Base-by-base conservation (phyloP, 164 flowering plant genomes). In the Annona squamosa region DNA sequence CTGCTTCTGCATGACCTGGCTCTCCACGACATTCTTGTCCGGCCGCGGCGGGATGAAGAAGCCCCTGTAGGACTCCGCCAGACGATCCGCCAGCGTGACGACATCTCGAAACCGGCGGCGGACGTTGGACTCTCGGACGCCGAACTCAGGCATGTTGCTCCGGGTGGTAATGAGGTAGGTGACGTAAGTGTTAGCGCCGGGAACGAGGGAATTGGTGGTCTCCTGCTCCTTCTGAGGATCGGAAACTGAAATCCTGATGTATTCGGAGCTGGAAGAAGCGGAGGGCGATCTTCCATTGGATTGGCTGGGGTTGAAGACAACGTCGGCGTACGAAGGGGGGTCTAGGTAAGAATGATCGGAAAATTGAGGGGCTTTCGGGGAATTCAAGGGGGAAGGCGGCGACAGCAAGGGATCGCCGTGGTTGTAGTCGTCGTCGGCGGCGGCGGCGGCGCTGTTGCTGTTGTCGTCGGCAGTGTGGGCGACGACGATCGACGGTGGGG, bases 1-100 rank as follows among this genome's bases (percentile, higher is more conserved):
- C 79, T 90, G 97, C 81, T 91, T 96, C 75, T 96, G 95, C 99
- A 96, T 96, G 65, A 96, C 95, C 77, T 93, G 98, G 72, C 97
- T 85, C 87, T 96, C 99, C 72, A 96, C 93, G 37, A 96, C 91
- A 67, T 78, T 96, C 87, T 96, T 93, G 66, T 93, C 99, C 2
- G 99, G 99, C 78, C 99, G 72, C 1, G 91, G 86, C 4, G 98
- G 97, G 5, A 96, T 86, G 19, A 90, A 88, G 61, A 82, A 87
- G 44, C 99, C 99, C 73, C 98, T 72, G 69, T 85, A 92, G 0
- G 89, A 71, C 72, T 96, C 98, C 10, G 90, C 79, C 61, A 95
- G 73, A 68, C 99, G 77, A 74, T 93, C 97, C 0, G 95, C 73
- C 13, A 95, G 74, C 0, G 94, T 88, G 45, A 95, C 97, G 6